These are phyloP conservation scores for Fonsecaea multimorphosa DNA, from an alignment of 2,329 filamentous ascomycete genomes.

Conservation along the genomic window DNA sequence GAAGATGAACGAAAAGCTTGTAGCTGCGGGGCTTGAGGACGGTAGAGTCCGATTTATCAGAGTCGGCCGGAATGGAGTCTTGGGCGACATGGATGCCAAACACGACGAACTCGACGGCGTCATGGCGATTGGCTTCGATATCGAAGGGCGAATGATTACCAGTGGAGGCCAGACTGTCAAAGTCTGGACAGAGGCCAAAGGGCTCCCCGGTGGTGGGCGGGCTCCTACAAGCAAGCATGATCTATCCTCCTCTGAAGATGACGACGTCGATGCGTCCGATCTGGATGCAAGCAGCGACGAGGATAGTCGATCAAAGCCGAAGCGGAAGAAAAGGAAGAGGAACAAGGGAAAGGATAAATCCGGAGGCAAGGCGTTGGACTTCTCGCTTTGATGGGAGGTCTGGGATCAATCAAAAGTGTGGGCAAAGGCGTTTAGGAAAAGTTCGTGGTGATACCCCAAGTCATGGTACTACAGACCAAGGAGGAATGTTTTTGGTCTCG, in stretches of 20 bases:
- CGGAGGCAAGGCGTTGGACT: constrained; percentile 38
- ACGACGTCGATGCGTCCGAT: constrained; percentile 52
- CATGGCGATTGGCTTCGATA: constrained; percentile 81
- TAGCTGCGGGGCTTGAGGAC: constrained; percentile 81
- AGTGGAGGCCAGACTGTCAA: constrained; percentile 86
- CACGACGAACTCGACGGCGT: constrained; percentile 91
- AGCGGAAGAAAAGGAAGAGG: constrained; percentile 55
- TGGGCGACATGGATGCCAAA: constrained; percentile 63
- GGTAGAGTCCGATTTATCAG: constrained; percentile 79
- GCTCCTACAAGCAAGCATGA: constrained; percentile 43
- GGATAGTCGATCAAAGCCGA: constrained; percentile 54
- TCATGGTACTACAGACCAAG: neutral
- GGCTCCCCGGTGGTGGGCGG: constrained; percentile 52
- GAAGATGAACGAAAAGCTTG: constrained; percentile 60
- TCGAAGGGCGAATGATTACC: constrained; percentile 82
- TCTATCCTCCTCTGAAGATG: constrained; percentile 50
- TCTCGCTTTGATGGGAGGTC: constrained; percentile 28
- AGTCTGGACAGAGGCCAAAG: constrained; percentile 78
- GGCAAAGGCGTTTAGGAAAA: constrained; percentile 4
- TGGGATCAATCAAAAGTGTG: constrained; percentile 4
- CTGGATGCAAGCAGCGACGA: constrained; percentile 55
- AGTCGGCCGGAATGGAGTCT: constrained; percentile 73
- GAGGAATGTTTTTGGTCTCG: neutral
- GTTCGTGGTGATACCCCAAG: neutral
- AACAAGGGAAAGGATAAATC: constrained; percentile 51